phyloP scores from a whole-genome alignment of 257 asterid genomes.

The Scutellaria barbata region DNA sequence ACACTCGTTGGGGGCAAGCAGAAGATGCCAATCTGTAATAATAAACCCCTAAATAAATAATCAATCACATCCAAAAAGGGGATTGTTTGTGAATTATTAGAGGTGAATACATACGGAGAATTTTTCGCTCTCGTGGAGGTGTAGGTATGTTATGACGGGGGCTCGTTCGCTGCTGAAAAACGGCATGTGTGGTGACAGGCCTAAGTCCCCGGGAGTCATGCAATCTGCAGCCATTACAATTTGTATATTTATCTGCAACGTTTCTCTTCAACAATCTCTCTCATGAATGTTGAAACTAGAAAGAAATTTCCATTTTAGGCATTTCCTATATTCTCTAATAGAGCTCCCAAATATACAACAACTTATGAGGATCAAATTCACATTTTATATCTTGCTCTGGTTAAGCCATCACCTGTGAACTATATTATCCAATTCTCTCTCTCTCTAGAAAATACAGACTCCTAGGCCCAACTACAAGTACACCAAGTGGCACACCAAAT shows the following conservation, averaged over 20 bases:
- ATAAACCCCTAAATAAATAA: not conserved
- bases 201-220: slow-evolving; percentile 65
- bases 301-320: too few relatives aligned
- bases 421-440: not conserved
- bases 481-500: slow-evolving; percentile 1
- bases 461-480: not conserved
- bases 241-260: too few relatives aligned
- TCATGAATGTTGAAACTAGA: too few relatives aligned
- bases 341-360: too few relatives aligned
- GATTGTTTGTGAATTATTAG: not conserved
- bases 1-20: slow-evolving; percentile 92
- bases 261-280: too few relatives aligned
- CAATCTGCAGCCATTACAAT: slow-evolving; percentile 59
- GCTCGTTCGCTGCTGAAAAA: slow-evolving; percentile 55
- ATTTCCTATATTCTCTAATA: too few relatives aligned
- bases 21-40: slow-evolving; percentile 80
- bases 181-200: slow-evolving; percentile 60
- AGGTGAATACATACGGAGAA: slow-evolving; percentile 63
- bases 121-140: slow-evolving; percentile 64
- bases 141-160: slow-evolving; percentile 69
- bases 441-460: not conserved
- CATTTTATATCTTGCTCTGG: too few relatives aligned
- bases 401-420: too few relatives aligned
- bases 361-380: too few relatives aligned
- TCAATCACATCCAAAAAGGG: not conserved